Conservation (phyloP, 2,329 filamentous ascomycete species). For the Neopestalotiopsis rosae region DNA sequence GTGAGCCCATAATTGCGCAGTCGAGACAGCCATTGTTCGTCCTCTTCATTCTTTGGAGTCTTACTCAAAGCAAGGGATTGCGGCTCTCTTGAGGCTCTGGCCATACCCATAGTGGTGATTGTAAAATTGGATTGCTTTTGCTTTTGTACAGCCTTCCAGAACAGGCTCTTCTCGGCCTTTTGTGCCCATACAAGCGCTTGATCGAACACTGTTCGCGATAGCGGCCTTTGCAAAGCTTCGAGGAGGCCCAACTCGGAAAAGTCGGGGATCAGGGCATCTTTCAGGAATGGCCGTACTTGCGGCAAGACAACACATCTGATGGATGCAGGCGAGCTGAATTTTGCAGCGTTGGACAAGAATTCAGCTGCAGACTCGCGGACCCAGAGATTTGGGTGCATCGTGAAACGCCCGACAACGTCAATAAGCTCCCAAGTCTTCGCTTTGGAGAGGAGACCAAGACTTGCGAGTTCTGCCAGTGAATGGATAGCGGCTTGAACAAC, state of each 20-base stretch:
- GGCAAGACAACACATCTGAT: conserved; percentile 83
- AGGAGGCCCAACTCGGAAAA: conserved; percentile 78
- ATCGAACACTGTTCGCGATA: conserved; percentile 82
- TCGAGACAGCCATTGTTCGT: conserved; percentile 89
- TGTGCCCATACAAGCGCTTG: conserved; percentile 85
- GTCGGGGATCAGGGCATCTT: conserved; percentile 67
- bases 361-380: conserved; percentile 88
- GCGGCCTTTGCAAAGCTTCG: conserved; percentile 81
- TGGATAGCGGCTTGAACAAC: conserved; percentile 91
- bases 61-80: conserved; percentile 64
- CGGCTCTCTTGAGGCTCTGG: conserved; percentile 62
- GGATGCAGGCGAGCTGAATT: conserved; percentile 79
- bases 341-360: conserved; percentile 79
- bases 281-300: conserved; percentile 81
- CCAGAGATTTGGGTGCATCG: conserved; percentile 94
- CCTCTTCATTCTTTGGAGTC: conserved; percentile 82
- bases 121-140: conserved; percentile 70
- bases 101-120: conserved; percentile 61
- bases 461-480: conserved; percentile 86
- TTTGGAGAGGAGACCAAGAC: conserved; percentile 84
- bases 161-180: conserved; percentile 79
- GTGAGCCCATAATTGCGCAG: conserved; percentile 83
- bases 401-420: conserved; percentile 81
- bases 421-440: conserved; percentile 87
- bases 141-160: conserved; percentile 82